Evolutionary conservation across 805 yeast genomes (phyloP), one percentile per base, ranked within the genome.

Genomic region (Pichia eremophila): DNA sequence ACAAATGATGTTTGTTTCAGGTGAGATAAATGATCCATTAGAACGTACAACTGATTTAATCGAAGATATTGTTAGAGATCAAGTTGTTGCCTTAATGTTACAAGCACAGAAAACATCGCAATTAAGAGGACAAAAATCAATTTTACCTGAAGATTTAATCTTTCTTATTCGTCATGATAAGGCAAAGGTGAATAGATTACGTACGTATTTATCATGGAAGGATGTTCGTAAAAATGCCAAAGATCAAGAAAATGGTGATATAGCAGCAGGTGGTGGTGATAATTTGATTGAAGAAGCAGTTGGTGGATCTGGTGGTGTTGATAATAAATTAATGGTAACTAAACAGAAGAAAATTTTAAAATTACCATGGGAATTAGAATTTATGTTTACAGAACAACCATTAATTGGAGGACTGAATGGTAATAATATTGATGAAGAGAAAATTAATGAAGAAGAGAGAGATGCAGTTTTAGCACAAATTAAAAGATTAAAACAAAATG

Each of bases 1-100:
- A 66, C 93, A 86, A 70, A 93, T 93, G 99, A 93, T 93, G 99
- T 93, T 93, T 71, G 99, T 93, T 47, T 76, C 84, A 47, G 99
- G 99, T 3, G 98, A 93, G 63, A 79, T 93, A 0, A 86, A 85
- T 55, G 99, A 93, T 58, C 95, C 98, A 2, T 95, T 97, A 0
- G 75, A 83, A 15, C 95, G 86, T 54, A 87, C 97, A 0, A 85
- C 96, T 0, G 80, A 91, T n/a, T 67, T 93, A 46, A 88, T 91
- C 40, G 99, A 93, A 62, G 98, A 93, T 60, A 88, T 93, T 41
- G 98, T 93, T 2, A 74, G 95, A 41, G 93, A 93, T 1, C 99
- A 93, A 64, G 98, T 93, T 36, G 82, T 90, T 39, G 96, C 91
- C 58, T 79, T 93, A 43, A 67, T 75, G 11, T 56, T 83, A 18